Conservation (phyloP, 768 basidiomycete species). For the Tubosaeta sp. region DNA sequence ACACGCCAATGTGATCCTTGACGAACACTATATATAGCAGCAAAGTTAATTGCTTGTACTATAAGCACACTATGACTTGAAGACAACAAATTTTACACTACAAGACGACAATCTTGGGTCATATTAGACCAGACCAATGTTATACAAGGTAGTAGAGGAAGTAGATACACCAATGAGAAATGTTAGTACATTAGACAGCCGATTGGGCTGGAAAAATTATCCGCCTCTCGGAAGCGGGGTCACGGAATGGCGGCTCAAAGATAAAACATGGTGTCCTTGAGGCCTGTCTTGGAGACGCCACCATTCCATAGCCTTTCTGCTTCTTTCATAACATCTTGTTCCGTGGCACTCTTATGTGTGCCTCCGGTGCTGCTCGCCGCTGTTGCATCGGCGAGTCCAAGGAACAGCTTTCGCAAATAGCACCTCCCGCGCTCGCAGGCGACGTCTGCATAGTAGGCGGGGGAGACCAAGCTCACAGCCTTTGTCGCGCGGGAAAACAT, state of each 20-base stretch:
- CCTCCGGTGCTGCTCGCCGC: constrained; percentile 32
- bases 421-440: constrained; percentile 53
- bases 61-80: background rate
- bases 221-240: background rate
- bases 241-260: constrained; percentile 35
- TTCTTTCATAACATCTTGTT: constrained; percentile 50
- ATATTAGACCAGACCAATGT: background rate
- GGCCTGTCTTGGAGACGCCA: constrained; percentile 44
- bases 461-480: constrained; percentile 34
- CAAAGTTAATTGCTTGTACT: background rate
- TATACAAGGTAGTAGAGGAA: background rate
- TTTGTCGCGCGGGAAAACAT: constrained; percentile 60
- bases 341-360: constrained; percentile 37
- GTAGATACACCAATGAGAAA: background rate
- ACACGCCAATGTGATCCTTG: constrained; percentile 49
- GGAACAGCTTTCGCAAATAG: constrained; percentile 47
- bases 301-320: constrained; percentile 52
- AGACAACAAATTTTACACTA: background rate
- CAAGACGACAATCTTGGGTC: background rate
- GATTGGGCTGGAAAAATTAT: background rate
- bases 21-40: constrained; percentile 34
- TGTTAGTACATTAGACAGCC: background rate
- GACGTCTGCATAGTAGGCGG: constrained; percentile 43
- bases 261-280: constrained; percentile 78
- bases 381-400: constrained; percentile 29